A percentile compares a stretch with the other conserved stretches of the same genome.
Conservation (phyloP, 2,329 filamentous ascomycete species). For the Hirsutella thompsonii region DNA sequence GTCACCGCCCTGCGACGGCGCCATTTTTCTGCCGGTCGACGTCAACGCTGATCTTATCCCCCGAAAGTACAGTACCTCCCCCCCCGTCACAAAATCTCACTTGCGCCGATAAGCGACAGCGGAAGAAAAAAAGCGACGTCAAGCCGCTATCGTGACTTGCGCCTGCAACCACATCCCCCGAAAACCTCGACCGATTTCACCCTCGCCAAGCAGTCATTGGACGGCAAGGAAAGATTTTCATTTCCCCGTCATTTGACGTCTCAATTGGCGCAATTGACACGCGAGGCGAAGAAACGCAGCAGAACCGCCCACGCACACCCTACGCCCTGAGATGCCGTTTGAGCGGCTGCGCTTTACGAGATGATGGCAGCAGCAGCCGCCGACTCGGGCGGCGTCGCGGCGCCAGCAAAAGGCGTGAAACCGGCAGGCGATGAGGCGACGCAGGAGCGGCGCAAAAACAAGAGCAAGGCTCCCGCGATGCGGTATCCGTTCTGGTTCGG, state of each 20-base stretch:
- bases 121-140: neutral
- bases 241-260: no score
- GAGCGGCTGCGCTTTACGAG: neutral
- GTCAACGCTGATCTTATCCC: slow-evolving; percentile 1
- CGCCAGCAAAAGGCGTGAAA: neutral
- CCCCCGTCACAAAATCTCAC: neutral
- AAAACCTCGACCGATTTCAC: no score
- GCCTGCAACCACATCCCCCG: neutral
- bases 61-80: no score
- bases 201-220: no score
- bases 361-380: neutral
- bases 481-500: slow-evolving; percentile 91
- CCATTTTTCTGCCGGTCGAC: slow-evolving; percentile 5
- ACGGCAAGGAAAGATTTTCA: no score
- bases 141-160: neutral
- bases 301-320: no score
- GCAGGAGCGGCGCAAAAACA: neutral
- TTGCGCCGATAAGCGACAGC: neutral
- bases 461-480: slow-evolving; percentile 22
- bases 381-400: neutral
- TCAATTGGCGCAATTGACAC: no score
- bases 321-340: neutral
- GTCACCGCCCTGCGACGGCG: slow-evolving; percentile 4
- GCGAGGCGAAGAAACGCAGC: no score
- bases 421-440: neutral